These are phyloP conservation scores for Elsinoe ampelina DNA, from an alignment of 2,329 filamentous ascomycete genomes.

Conservation along the genomic window DNA sequence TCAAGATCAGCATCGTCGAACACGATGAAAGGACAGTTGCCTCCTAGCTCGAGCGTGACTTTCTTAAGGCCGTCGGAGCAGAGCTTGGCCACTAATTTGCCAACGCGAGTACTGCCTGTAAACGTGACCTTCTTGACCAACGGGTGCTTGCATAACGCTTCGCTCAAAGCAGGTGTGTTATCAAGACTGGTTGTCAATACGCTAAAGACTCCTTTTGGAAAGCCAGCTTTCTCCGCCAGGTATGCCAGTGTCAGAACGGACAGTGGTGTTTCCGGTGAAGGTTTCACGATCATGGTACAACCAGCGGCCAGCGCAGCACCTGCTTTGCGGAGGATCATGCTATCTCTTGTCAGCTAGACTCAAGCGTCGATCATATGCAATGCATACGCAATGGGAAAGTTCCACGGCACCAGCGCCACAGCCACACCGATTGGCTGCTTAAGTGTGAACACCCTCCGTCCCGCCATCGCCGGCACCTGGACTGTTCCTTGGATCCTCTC, in stretches of 20 bases:
- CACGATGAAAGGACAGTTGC: constrained; percentile 56
- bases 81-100: constrained; percentile 52
- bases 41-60: constrained; percentile 54
- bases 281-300: constrained; percentile 65
- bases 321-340: constrained; percentile 57
- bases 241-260: constrained; percentile 46
- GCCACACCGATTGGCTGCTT: constrained; percentile 66
- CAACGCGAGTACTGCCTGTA: constrained; percentile 51
- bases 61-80: constrained; percentile 55
- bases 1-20: constrained; percentile 57
- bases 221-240: constrained; percentile 46
- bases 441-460: constrained; percentile 58
- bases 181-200: constrained; percentile 52
- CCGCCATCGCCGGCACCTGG: constrained; percentile 50
- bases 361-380: background rate
- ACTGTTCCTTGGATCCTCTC: constrained; percentile 54
- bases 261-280: constrained; percentile 58
- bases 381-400: constrained; percentile 53
- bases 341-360: constrained; percentile 11
- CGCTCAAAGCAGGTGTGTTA: constrained; percentile 45
- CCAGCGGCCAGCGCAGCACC: constrained; percentile 60
- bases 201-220: constrained; percentile 51
- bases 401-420: constrained; percentile 63
- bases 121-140: constrained; percentile 55
- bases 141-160: constrained; percentile 48